Base-by-base conservation (phyloP, 2,329 filamentous ascomycete species). In the Bipolaris sorokiniana region DNA sequence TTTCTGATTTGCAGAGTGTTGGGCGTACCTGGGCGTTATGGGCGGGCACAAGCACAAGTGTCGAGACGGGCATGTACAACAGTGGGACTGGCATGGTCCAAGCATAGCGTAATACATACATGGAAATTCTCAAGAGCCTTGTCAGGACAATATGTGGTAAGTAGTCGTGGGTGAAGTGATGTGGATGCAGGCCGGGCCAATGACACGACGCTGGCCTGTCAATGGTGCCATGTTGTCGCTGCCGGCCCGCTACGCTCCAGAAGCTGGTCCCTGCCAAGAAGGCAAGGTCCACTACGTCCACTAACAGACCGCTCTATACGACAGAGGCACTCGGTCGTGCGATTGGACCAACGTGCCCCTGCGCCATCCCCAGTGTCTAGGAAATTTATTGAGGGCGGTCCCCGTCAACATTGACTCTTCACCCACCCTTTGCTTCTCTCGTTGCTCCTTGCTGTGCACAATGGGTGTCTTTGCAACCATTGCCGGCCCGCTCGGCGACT, bases 381-480 rank as follows among this genome's bases (percentile, higher is more conserved):
- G 62, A 70, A 72, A 71, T 71, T 72, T 70, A 70, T 66, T 58
- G 57, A 64, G 48, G 54, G 48, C 62, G 56, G 54, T 16, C 62
- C 53, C 59, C 58, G 36, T 59, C 61, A 61, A 58, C 58, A 54
- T 46, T 53, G 49, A 53, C 37, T 55, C 37, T 54, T 54, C 54
- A 34, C 40, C 16, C 45, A 15, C 26, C 22, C 22, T 54, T 28
- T 10, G 33, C 45, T 49, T 28, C n/a, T 46, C 38, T 41, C 36
- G 51, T 48, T 51, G 28, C 49, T 50, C 53, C 46, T 36, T 55
- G 54, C 47, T 52, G 50, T 49, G 51, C 66, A 73, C 56, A 61
- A 86, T 86, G 83, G 83, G 83, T 63, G 68, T 85, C 56, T 78
- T 85, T 65, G 73, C 81, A 46, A 72, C 77, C 42, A 64, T 84